Base-by-base conservation (phyloP, 2,329 filamentous ascomycete genomes). In the Monosporascus sp. region DNA sequence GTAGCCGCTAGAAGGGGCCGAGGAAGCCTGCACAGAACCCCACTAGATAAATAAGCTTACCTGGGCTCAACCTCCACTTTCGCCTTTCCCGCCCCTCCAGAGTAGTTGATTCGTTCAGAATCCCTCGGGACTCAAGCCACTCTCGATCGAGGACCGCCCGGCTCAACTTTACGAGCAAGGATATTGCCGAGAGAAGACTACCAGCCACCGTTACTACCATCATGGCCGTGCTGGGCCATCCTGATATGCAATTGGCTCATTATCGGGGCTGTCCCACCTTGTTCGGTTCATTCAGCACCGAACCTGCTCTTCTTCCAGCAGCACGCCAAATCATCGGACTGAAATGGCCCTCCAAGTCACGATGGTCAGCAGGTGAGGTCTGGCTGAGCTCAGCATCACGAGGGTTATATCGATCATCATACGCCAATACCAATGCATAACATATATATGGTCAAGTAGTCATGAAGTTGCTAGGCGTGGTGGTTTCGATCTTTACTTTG, bases 11-110 rank as follows among this genome's bases (percentile, higher is more conserved):
- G 67, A 70, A 68, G 64, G 64, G 55, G 57, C 65, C 62, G 63
- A 65, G 65, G 68, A 70, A 70, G 61, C 54, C 60, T 69, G 65
- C 65, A 68, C 62, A 57, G 67, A 70, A 69, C 55, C 46, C 50
- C 51, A 52, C 59, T 61, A 57, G 18, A 46, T 46, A 46, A 46
- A 27, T 27, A 46, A 46, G 22, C 24, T 46, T 27, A 46, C 43
- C 43, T 46, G 43, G 43, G 24, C 43, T 24, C 43, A n/a, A 24
- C 14, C 43, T 24, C 17, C 7, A 25, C 43, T 31, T 22, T 46
- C 43, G 43, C 43, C 43, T 46, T 24, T 46, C 43, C 43, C 43
- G 43, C 43, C 17, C 14, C n/a, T 46, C 25, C 43, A 27, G 22
- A 15, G 22, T 17, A 25, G 43, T 22, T 46, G 43, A 46, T 46